Evolutionary conservation across 108 stramenopile species (phyloP).

Genomic region (Pseudonitzschia multistriata): DNA sequence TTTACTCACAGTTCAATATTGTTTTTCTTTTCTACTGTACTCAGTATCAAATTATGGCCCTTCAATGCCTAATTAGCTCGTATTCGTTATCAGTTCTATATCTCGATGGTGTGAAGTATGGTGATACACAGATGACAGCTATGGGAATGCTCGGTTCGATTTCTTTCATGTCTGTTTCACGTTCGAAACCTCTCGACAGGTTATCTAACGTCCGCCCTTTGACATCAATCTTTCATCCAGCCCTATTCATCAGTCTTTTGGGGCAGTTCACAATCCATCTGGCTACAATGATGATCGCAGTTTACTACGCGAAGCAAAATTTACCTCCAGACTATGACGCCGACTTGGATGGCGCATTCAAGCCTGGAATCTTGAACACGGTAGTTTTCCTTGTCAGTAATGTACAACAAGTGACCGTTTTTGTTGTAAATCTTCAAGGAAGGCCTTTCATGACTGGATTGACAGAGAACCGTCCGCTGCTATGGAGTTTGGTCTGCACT

Average conservation of each 20-base stretch:
- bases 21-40: slow-evolving; percentile 3
- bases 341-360: slow-evolving; percentile 91
- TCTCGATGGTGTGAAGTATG: slow-evolving; percentile 95
- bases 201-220: slow-evolving; percentile 90
- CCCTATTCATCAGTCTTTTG: slow-evolving; percentile 88
- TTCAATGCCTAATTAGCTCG: slow-evolving; percentile 95
- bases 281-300: slow-evolving; percentile 84
- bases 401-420: slow-evolving; percentile 96
- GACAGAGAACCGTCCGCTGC: slow-evolving; percentile 90
- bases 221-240: slow-evolving; percentile 94
- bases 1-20: neutral
- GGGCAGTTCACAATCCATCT: slow-evolving; percentile 94
- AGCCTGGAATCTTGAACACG: slow-evolving; percentile 86
- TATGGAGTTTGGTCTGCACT: slow-evolving; percentile 90
- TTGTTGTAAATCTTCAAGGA: slow-evolving; percentile 98
- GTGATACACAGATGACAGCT: slow-evolving; percentile 96
- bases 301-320: slow-evolving; percentile 72
- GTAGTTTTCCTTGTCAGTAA: slow-evolving; percentile 96
- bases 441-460: slow-evolving; percentile 98
- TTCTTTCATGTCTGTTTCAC: slow-evolving; percentile 93
- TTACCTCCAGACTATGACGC: slow-evolving; percentile 78
- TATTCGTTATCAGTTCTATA: slow-evolving; percentile 95
- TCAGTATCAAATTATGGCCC: slow-evolving; percentile 93
- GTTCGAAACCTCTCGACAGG: slow-evolving; percentile 91
- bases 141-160: slow-evolving; percentile 89